Conservation (phyloP, 345 rosid genomes). For the Populus nigra region DNA sequence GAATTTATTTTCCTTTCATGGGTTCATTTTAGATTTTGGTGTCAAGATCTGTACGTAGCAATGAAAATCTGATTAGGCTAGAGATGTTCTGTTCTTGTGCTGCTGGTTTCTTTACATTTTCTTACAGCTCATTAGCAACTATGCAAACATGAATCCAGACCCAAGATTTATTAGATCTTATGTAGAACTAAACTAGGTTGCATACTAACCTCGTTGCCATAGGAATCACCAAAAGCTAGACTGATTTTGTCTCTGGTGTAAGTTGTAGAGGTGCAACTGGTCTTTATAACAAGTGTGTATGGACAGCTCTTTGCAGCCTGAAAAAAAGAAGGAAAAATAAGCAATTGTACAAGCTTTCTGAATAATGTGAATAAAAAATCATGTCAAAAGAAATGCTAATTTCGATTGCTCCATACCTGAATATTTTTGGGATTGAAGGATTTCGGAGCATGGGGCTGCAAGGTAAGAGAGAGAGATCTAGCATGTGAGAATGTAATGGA, state of each 20-base stretch:
- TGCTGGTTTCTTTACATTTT: background rate
- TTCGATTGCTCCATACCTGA: background rate
- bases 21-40: background rate
- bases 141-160: too few relatives aligned
- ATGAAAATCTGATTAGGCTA: background rate
- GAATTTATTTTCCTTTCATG: background rate
- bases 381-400: background rate
- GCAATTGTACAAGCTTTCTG: background rate
- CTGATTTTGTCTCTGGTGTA: constrained; percentile 19
- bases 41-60: background rate
- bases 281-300: constrained; percentile 5
- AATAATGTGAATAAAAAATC: background rate
- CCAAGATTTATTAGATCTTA: background rate
- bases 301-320: constrained; percentile 14
- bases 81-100: background rate
- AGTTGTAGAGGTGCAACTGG: constrained; percentile 12
- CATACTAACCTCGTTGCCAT: constrained; percentile 9
- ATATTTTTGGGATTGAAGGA: constrained; percentile 1
- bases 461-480: background rate
- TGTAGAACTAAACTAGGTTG: background rate
- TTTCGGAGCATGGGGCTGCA: background rate
- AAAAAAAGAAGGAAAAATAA: background rate
- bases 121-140: background rate
- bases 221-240: constrained; percentile 6
- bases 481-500: background rate